Percentiles rank a stretch among this genome's conserved stretches.
phyloP scores from a whole-genome alignment of 495 filamentous ascomycete species.

The Penicillium lagena region DNA sequence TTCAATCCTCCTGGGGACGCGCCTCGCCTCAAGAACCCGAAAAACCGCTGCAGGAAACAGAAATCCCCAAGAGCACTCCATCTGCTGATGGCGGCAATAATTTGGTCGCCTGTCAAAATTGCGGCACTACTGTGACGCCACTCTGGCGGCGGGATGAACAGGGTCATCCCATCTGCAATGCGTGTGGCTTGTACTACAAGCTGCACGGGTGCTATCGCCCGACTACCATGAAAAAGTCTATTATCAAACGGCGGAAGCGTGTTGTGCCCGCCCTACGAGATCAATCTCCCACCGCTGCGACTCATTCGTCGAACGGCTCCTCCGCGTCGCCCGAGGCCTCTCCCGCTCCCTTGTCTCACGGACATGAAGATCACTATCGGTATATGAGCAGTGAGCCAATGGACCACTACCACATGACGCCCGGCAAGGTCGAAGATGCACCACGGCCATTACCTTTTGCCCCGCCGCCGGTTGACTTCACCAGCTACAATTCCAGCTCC shows the following conservation, averaged over 20 bases:
- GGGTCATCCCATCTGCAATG: constrained; percentile 97
- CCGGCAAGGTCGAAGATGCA: constrained; percentile 16
- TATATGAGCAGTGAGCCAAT: constrained; percentile 34
- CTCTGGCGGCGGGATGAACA: constrained; percentile 92
- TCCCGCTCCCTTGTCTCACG: constrained; percentile 43
- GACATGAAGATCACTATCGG: constrained; percentile 53
- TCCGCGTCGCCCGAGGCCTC: constrained; percentile 39
- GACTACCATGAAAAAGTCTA: constrained; percentile 92
- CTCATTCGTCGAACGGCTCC: constrained; percentile 40
- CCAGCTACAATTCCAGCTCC: constrained; percentile 35
- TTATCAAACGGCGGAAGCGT: constrained; percentile 93
- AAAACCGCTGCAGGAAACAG: constrained; percentile 15
- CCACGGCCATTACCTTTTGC: constrained; percentile 28
- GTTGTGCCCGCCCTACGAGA: constrained; percentile 78
- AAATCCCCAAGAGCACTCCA: constrained; percentile 14
- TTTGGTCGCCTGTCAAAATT: constrained; percentile 93
- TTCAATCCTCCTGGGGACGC: constrained; percentile 26
- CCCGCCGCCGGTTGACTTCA: constrained; percentile 48
- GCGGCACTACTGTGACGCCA: constrained; percentile 92
- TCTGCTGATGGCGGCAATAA: constrained; percentile 55
- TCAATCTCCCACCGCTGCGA: constrained; percentile 34
- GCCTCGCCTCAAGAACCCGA: constrained; percentile 14
- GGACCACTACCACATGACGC: constrained; percentile 23
- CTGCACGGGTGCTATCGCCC: constrained; percentile 90
- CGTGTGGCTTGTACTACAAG: constrained; percentile 96